A percentile compares a stretch with the other conserved stretches of the same genome.
Conservation (phyloP, 2,329 filamentous ascomycete species). For the Pseudogymnoascus sp. region DNA sequence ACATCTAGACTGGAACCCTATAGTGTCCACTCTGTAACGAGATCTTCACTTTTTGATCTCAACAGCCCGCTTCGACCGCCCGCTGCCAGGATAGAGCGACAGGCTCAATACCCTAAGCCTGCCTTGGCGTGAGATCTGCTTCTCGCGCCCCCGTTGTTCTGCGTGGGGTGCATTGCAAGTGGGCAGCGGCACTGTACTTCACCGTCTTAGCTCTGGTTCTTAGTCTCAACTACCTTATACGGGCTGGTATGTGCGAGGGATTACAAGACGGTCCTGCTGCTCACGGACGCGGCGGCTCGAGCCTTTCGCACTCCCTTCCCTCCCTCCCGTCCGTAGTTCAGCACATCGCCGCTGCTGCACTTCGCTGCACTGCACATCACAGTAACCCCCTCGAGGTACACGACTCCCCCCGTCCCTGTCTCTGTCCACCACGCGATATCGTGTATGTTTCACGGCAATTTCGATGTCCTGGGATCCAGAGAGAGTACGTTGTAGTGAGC, state of each 20-base stretch:
- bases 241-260: neutral
- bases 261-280: neutral
- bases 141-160: neutral
- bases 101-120: neutral
- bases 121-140: constrained; percentile 1
- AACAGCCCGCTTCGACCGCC: neutral
- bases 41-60: neutral
- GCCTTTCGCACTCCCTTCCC: constrained; percentile 1
- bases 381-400: neutral
- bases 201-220: neutral
- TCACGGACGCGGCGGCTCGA: constrained; percentile 4
- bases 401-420: neutral
- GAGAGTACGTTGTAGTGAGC: neutral
- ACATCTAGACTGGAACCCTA: neutral
- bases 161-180: neutral
- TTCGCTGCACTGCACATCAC: neutral
- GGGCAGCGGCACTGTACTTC: neutral
- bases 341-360: neutral
- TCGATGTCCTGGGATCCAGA: neutral
- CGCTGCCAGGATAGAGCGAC: neutral
- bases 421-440: neutral
- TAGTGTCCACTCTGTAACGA: neutral
- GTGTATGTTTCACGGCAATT: constrained; percentile 1
- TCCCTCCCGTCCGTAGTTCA: constrained; percentile 5
- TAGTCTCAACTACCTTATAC: neutral